A percentile compares a stretch with the other conserved stretches of the same genome.
Conservation (phyloP, 164 flowering plant genomes). For the Magnolia sinica region DNA sequence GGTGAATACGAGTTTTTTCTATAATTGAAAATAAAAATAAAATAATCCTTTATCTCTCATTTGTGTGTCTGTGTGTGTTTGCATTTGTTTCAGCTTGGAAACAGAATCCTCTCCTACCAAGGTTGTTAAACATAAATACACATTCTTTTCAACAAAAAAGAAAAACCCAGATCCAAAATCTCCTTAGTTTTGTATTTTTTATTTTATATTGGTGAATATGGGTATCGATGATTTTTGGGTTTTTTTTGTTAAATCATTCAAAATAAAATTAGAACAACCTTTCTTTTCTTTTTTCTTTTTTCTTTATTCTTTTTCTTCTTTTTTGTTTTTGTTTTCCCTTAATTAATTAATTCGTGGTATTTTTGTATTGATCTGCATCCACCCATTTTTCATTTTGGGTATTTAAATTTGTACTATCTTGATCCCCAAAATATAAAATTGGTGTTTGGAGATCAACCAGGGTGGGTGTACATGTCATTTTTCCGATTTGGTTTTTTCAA, state of each 20-base stretch:
- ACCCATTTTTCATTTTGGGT: not conserved
- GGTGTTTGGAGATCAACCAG: not conserved
- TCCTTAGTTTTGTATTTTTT: not conserved
- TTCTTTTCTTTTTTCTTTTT: not conserved
- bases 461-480: not conserved
- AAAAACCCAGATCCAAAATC: conserved; percentile 1
- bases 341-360: not conserved
- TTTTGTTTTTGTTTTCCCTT: not conserved
- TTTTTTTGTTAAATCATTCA: not conserved
- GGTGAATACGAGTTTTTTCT: no score
- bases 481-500: not conserved
- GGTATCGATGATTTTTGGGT: not conserved
- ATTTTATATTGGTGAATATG: not conserved
- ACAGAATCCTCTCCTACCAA: conserved; percentile 84
- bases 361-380: not conserved
- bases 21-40: no score
- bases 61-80: no score
- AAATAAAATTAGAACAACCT: no score
- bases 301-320: not conserved
- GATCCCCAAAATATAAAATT: no score
- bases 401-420: not conserved
- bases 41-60: no score
- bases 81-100: conserved; percentile 19
- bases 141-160: not conserved
- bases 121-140: conserved; percentile 34